These are phyloP conservation scores for Penicillium capsulatum DNA, from an alignment of 2,329 filamentous ascomycete genomes.

Conservation along the genomic window DNA sequence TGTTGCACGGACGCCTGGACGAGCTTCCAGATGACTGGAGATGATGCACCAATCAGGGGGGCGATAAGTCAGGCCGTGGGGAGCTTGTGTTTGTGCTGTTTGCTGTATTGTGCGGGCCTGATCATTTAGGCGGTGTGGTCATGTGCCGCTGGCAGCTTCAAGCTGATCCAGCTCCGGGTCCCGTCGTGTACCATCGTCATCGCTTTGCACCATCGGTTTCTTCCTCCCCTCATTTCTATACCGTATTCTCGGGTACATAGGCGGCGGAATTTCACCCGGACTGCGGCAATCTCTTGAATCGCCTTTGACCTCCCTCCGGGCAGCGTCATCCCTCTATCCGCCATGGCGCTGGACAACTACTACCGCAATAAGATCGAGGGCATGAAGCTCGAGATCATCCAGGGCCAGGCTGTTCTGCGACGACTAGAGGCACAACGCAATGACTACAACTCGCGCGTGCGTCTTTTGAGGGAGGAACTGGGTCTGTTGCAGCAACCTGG, in stretches of 20 bases:
- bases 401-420: conserved; percentile 91
- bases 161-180: conserved; percentile 12
- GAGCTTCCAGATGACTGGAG: conserved; percentile 20
- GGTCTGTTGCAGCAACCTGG: conserved; percentile 94
- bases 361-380: conserved; percentile 99
- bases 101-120: conserved; percentile 5
- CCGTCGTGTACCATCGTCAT: conserved; percentile 12
- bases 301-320: conserved; percentile 13
- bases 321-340: conserved; percentile 31
- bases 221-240: not conserved
- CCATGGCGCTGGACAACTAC: conserved; percentile 98
- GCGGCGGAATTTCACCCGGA: no score
- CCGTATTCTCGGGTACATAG: no score
- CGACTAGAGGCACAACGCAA: conserved; percentile 96
- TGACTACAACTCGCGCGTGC: conserved; percentile 97
- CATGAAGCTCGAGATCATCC: conserved; percentile 99
- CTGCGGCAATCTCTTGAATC: no score
- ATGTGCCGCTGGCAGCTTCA: conserved; percentile 16
- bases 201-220: not conserved
- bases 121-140: conserved; percentile 6
- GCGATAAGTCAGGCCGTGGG: conserved; percentile 13
- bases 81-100: conserved; percentile 15
- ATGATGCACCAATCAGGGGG: conserved; percentile 16
- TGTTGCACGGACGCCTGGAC: conserved; percentile 14
- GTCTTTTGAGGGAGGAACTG: conserved; percentile 89